Base-by-base conservation (phyloP, 2,329 filamentous ascomycete genomes). In the Cladosporium sp. region DNA sequence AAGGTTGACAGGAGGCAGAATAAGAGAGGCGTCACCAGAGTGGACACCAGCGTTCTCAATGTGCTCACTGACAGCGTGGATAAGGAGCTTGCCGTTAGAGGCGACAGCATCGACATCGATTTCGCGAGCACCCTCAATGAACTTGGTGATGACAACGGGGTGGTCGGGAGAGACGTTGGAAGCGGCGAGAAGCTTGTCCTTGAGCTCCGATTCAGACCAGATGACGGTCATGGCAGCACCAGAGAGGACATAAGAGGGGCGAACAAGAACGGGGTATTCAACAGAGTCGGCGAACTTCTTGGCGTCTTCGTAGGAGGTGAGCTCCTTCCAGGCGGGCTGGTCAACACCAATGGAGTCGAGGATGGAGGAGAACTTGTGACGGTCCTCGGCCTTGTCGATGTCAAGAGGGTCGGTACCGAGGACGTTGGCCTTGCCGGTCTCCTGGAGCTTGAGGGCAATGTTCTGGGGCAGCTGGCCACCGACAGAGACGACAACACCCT, bases 171-270 rank as follows among this genome's bases (percentile, higher is more conserved):
- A 96, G 61, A 97, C 94, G 58, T 86, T 87, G 73, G 87, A 88
- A 53, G 94, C 94, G 62, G 92, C 93, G 70, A 91, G 84, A 6
- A 99, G 87, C 82, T 97, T 97, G 63, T 96, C 90, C 78, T 96
- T 90, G 58, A 99, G 86, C 71, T 99, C 92, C 65, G 87, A 86
- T 66, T 91, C 83, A 74, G 86, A 90, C 72, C 85, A 87, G 69
- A 99, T 97, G 66, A 97, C 94, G 55, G 91, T 97, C 94, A 99
- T 99, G 70, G 94, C 94, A 66, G 94, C 94, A 73, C 94, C 94
- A 34, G 94, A 97, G 50, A 99, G 86, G 56, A 99, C 94, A 73
- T 99, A 99, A 67, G 85, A 90, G 50, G 94, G 94, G 60, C 94
- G 90, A 63, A 97, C 93, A 51, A 99, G 85, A 39, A 99, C 94